Evolutionary conservation across 805 yeast species (phyloP).

Genomic region (Monosporozyma yasuniensis): DNA sequence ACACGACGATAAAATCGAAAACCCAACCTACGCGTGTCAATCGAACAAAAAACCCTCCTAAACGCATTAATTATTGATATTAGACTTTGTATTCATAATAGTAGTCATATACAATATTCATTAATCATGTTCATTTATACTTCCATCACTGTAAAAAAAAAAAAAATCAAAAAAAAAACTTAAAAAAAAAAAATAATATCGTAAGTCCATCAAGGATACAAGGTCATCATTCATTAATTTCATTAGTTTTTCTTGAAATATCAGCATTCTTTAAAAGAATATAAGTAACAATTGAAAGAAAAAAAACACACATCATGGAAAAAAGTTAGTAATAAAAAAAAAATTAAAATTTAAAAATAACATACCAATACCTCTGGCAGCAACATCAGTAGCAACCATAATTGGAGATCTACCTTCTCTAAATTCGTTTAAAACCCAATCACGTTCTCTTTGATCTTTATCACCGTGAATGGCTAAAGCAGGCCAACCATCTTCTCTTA

Average conservation of each 20-base stretch:
- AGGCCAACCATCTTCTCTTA: slow-evolving; percentile 97
- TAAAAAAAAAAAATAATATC: slow-evolving; percentile 9
- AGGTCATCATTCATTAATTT: slow-evolving; percentile 1
- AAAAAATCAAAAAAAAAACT: slow-evolving; percentile 11
- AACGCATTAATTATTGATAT: background rate
- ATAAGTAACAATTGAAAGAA: background rate
- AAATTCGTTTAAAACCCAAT: slow-evolving; percentile 94
- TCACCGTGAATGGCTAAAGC: slow-evolving; percentile 99
- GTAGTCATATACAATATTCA: slow-evolving; percentile 1
- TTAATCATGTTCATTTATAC: background rate
- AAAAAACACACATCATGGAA: background rate
- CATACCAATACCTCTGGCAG: slow-evolving; percentile 99
- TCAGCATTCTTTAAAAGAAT: background rate
- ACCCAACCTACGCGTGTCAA: slow-evolving; percentile 1
- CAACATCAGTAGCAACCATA: slow-evolving; percentile 99
- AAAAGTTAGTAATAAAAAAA: slow-evolving; percentile 9
- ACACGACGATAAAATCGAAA: background rate
- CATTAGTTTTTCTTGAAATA: background rate
- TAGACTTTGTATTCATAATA: background rate
- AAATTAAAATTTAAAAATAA: slow-evolving; percentile 26
- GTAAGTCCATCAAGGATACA: slow-evolving; percentile 4
- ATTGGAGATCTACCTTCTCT: slow-evolving; percentile 87
- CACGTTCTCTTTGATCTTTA: slow-evolving; percentile 95
- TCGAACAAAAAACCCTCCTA: background rate
- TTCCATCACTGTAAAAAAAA: slow-evolving; percentile 3